Percentiles rank a stretch among this genome's conserved stretches.
phyloP scores from a whole-genome alignment of 2,329 filamentous ascomycete genomes.

The Fusarium sp. region DNA sequence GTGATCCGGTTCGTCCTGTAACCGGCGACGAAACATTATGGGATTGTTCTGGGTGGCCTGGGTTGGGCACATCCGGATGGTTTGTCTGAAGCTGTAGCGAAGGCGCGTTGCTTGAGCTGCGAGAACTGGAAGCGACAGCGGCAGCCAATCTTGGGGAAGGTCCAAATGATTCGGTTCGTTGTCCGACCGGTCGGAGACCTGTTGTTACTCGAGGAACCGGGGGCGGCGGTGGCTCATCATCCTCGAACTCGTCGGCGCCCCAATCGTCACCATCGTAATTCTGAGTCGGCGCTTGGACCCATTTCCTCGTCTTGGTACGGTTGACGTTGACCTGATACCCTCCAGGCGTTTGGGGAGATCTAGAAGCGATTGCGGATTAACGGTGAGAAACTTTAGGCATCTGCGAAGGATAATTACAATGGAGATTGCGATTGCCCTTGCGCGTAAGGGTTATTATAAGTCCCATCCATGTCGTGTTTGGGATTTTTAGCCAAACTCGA shows the following conservation, averaged over 20 bases:
- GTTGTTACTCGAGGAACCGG: slow-evolving; percentile 41
- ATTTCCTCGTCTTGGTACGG: slow-evolving; percentile 90
- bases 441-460: slow-evolving; percentile 42
- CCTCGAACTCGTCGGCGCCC: slow-evolving; percentile 76
- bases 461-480: slow-evolving; percentile 42
- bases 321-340: slow-evolving; percentile 85
- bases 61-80: slow-evolving; percentile 5
- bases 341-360: slow-evolving; percentile 45
- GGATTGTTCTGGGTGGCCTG: slow-evolving; percentile 13
- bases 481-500: slow-evolving; percentile 13
- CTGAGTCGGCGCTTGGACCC: slow-evolving; percentile 87
- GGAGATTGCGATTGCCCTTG: slow-evolving; percentile 41
- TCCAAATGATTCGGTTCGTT: slow-evolving; percentile 42
- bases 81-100: slow-evolving; percentile 41
- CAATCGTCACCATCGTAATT: slow-evolving; percentile 95
- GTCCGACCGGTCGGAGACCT: slow-evolving; percentile 41
- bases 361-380: slow-evolving; percentile 27
- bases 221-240: slow-evolving; percentile 57
- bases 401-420: slow-evolving; percentile 33
- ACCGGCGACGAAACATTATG: slow-evolving; percentile 22
- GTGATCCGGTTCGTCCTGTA: slow-evolving; percentile 29
- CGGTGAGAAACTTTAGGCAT: background rate
- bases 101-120: slow-evolving; percentile 37
- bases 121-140: slow-evolving; percentile 37
- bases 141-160: slow-evolving; percentile 38